Base-by-base conservation (phyloP, 2,329 filamentous ascomycete genomes). In the Chaetoscypha palmicola region DNA sequence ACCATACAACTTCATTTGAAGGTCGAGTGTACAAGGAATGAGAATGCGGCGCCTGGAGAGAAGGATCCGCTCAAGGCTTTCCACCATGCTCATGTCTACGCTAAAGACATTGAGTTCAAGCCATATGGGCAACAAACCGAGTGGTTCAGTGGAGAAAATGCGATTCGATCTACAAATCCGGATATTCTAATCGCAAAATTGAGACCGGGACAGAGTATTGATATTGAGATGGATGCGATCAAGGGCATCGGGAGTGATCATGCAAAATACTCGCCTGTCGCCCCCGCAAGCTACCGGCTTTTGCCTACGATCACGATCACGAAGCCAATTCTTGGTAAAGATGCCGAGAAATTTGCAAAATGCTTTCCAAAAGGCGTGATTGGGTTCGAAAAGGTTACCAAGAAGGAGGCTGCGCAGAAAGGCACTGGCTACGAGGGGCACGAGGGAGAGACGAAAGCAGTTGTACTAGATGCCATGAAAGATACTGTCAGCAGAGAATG, bases 401-500 rank as follows among this genome's bases (percentile, higher is more conserved):
- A 69, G 23, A 68, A 76, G 52, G 87, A 94, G 57, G 80, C 80
- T 2, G 65, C 68, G 10, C 64, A 69, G 46, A 60, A 70, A 36
- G 77, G 76, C 16, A 78, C 74, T 57, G 83, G 76, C 20, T 87
- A 89, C 55, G 79, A 84, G 60, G 83, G 79, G 46, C 79, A 83
- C 56, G 79, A 81, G 45, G 89, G 90, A 41, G 82, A 95, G 68
- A 67, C 77, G 34, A 94, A 94, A 69, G 92, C 91, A 0, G 88
- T 95, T 0, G 91, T 98, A 1, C 69, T 71, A 50, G 82, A 97
- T 64, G 71, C 91, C 1, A 94, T 96, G 81, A 86, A 85, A 60
- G 94, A 98, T 64, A 97, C 91, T 0, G 91, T 98, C 49, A 94
- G 86, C 66, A 79, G 92, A 54, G 94, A 98, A 68, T 92, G 85